Percentiles rank a stretch among this genome's conserved stretches.
These are phyloP conservation scores for Lycium barbarum DNA, from an alignment of 257 asterid genomes.

Conservation along the genomic window DNA sequence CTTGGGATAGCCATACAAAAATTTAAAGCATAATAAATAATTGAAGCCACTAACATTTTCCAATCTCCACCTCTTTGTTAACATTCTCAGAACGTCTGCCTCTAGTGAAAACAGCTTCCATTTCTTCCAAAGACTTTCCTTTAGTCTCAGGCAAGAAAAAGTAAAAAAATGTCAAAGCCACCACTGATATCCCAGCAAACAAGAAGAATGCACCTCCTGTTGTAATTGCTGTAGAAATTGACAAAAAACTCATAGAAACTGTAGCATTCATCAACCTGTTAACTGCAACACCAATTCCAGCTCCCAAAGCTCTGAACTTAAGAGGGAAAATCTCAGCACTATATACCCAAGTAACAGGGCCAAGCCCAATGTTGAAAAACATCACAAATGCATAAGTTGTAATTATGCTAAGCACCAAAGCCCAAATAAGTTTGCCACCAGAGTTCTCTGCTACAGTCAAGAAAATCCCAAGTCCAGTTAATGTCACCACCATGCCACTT, in stretches of 20 bases:
- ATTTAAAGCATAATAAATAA: not conserved
- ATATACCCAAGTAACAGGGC: conserved; percentile 88
- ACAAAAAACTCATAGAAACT: conserved; percentile 66
- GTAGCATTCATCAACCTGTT: conserved; percentile 81
- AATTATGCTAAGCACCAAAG: conserved; percentile 58
- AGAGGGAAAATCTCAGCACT: conserved; percentile 74
- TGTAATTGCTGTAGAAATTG: conserved; percentile 58
- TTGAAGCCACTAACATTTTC: not conserved
- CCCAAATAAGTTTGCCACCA: conserved; percentile 47
- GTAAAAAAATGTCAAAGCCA: conserved; percentile 65
- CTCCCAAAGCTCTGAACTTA: conserved; percentile 68
- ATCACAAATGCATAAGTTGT: conserved; percentile 52
- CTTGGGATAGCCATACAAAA: too few relatives aligned
- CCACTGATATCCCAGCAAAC: conserved; percentile 52
- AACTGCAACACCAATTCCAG: conserved; percentile 64
- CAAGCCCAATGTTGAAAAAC: conserved; percentile 75
- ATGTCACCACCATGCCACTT: conserved; percentile 59
- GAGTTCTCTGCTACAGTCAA: conserved; percentile 54
- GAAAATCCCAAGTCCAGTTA: conserved; percentile 59
- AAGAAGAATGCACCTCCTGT: conserved; percentile 66
- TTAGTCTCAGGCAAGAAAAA: conserved; percentile 73
- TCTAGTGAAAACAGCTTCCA: conserved; percentile 57
- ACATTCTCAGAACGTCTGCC: not conserved
- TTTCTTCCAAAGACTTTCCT: conserved; percentile 71
- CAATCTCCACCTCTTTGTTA: conserved; percentile 26